Conservation (phyloP, 768 basidiomycete genomes). For the Russula sp. region DNA sequence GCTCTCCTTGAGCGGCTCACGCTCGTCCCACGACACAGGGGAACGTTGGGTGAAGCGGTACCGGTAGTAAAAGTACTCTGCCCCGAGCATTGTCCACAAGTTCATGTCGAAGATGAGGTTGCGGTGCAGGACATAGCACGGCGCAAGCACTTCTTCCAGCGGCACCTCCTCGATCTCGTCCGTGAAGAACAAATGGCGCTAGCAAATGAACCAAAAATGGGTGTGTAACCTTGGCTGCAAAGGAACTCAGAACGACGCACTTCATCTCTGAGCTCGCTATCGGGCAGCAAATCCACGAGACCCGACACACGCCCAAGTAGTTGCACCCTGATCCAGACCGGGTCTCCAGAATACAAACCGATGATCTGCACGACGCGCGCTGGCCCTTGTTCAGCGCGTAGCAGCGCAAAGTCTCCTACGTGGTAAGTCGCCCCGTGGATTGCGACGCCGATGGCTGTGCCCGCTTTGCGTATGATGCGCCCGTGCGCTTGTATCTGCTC, state of each 20-base stretch:
- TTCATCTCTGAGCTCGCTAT: conserved; percentile 44
- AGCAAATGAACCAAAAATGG: not conserved
- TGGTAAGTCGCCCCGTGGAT: conserved; percentile 50
- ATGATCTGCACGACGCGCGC: conserved; percentile 51
- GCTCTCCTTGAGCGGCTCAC: conserved; percentile 26
- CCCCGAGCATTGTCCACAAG: conserved; percentile 26
- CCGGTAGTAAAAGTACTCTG: conserved; percentile 46
- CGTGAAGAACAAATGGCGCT: conserved; percentile 62
- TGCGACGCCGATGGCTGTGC: conserved; percentile 33
- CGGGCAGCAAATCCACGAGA: conserved; percentile 35
- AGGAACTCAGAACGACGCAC: conserved; percentile 29
- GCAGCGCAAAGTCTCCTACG: conserved; percentile 51
- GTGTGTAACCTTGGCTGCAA: not conserved
- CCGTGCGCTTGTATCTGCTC: conserved; percentile 28
- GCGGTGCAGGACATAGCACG: conserved; percentile 42
- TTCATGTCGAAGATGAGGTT: conserved; percentile 24
- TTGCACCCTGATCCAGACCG: conserved; percentile 12
- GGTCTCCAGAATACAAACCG: conserved; percentile 25
- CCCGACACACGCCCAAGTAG: conserved; percentile 45
- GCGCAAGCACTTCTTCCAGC: conserved; percentile 37
- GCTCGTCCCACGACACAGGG: conserved; percentile 31
- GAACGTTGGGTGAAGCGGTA: conserved; percentile 39
- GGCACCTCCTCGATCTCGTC: conserved; percentile 34
- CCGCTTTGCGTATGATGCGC: conserved; percentile 22
- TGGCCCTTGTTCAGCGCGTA: conserved; percentile 40